Percentiles rank a stretch among this genome's conserved stretches.
Evolutionary conservation across 352 stramenopile species (phyloP).

Genomic region (Globisporangium perplexum): DNA sequence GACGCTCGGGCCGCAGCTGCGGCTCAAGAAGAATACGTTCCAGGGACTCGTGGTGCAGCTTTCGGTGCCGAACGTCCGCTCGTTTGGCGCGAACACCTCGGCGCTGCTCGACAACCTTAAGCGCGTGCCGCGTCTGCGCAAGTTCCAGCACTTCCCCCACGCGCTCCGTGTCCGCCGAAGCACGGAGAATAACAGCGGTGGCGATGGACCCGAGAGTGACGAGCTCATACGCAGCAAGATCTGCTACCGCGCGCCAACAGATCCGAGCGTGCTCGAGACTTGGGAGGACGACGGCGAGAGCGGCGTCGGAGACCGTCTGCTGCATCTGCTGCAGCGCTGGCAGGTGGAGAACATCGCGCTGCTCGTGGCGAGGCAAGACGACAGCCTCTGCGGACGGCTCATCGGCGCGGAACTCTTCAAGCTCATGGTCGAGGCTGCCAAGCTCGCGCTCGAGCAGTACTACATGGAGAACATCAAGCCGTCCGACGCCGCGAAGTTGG

Average conservation of each 20-base stretch:
- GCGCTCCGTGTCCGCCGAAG: slow-evolving; percentile 29
- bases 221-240: slow-evolving; percentile 2
- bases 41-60: slow-evolving; percentile 57
- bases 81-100: slow-evolving; percentile 6
- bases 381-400: slow-evolving; percentile 55
- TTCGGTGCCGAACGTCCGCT: slow-evolving; percentile 6
- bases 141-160: slow-evolving; percentile 42
- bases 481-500: slow-evolving; percentile 43
- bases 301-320: slow-evolving; percentile 60
- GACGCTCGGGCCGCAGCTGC: slow-evolving; percentile 45
- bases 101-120: slow-evolving; percentile 21
- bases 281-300: slow-evolving; percentile 46
- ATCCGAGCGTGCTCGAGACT: slow-evolving; percentile 38
- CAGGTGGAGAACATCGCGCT: slow-evolving; percentile 71
- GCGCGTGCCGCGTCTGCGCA: slow-evolving; percentile 31
- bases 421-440: slow-evolving; percentile 56
- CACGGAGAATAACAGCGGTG: not conserved
- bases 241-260: slow-evolving; percentile 8
- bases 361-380: slow-evolving; percentile 54
- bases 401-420: slow-evolving; percentile 67
- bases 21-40: slow-evolving; percentile 68
- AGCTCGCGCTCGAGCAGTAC: slow-evolving; percentile 71
- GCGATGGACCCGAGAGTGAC: not conserved
- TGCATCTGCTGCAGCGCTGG: slow-evolving; percentile 81
- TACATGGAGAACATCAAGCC: slow-evolving; percentile 45